phyloP scores from a whole-genome alignment of 2,329 filamentous ascomycete genomes.

The Sporothrix globosa region DNA sequence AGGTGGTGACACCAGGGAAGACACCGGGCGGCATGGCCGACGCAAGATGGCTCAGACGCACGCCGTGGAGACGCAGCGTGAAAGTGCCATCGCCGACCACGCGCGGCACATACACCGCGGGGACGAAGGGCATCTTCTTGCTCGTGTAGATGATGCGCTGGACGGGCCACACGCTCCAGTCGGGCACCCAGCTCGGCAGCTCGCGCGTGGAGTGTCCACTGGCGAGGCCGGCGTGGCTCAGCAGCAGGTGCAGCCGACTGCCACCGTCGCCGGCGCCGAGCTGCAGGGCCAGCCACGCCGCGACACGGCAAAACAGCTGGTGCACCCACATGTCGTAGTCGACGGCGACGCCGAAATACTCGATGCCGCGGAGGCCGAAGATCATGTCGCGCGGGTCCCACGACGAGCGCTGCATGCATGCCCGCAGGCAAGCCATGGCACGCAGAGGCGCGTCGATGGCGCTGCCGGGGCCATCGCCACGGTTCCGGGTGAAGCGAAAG shows the following conservation, averaged over 20 bases:
- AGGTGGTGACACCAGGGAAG: no score
- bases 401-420: background rate
- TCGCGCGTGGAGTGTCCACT: background rate
- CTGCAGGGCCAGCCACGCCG: background rate
- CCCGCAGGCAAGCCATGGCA: background rate
- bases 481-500: no score
- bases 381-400: background rate
- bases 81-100: no score
- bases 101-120: no score
- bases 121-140: no score
- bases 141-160: no score
- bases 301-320: background rate
- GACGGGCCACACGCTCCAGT: background rate
- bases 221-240: background rate
- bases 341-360: background rate
- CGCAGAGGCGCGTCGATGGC: background rate
- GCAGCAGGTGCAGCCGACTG: background rate
- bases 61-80: no score
- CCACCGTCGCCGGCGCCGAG: background rate
- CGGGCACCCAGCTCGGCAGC: slow-evolving; percentile 7
- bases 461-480: no score
- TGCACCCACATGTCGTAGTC: background rate
- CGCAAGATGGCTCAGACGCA: no score
- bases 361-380: background rate
- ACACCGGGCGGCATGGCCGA: no score